phyloP scores from a whole-genome alignment of 2,329 filamentous ascomycete species.

The Fusarium austroafricanum region DNA sequence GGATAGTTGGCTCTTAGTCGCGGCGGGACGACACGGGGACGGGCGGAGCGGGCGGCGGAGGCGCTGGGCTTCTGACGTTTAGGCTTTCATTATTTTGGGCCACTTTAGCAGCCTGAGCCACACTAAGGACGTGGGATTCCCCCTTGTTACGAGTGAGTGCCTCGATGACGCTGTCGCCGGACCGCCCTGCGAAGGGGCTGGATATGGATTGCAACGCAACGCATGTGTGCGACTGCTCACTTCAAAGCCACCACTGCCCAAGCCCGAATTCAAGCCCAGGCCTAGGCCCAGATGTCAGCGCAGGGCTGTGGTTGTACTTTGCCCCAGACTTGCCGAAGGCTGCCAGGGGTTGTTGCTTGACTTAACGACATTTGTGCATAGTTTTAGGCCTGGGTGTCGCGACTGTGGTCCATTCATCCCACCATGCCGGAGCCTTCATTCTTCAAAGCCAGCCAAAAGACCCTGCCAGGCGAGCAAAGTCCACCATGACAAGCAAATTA shows the following conservation, averaged over 20 bases:
- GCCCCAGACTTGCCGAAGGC: slow-evolving; percentile 41
- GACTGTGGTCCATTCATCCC: slow-evolving; percentile 34
- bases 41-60: slow-evolving; percentile 39
- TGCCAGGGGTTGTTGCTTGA: slow-evolving; percentile 38
- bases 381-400: slow-evolving; percentile 25
- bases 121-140: slow-evolving; percentile 30
- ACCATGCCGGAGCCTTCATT: slow-evolving; percentile 24
- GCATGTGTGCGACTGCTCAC: slow-evolving; percentile 36
- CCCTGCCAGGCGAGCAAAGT: slow-evolving; percentile 31
- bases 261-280: slow-evolving; percentile 20
- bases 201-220: slow-evolving; percentile 26
- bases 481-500: slow-evolving; percentile 17
- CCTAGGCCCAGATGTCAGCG: slow-evolving; percentile 36
- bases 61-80: slow-evolving; percentile 35
- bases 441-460: slow-evolving; percentile 31
- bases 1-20: slow-evolving; percentile 42
- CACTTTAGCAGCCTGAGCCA: slow-evolving; percentile 40
- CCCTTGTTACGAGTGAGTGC: slow-evolving; percentile 13
- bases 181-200: slow-evolving; percentile 40
- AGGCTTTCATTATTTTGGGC: slow-evolving; percentile 35
- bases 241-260: slow-evolving; percentile 40
- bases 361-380: slow-evolving; percentile 37
- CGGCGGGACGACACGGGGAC: slow-evolving; percentile 39
- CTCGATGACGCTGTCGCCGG: slow-evolving; percentile 36
- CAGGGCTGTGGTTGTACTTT: slow-evolving; percentile 44